Evolutionary conservation across 2,329 filamentous ascomycete species (phyloP).

Genomic region (Pestalotiopsis sp.): DNA sequence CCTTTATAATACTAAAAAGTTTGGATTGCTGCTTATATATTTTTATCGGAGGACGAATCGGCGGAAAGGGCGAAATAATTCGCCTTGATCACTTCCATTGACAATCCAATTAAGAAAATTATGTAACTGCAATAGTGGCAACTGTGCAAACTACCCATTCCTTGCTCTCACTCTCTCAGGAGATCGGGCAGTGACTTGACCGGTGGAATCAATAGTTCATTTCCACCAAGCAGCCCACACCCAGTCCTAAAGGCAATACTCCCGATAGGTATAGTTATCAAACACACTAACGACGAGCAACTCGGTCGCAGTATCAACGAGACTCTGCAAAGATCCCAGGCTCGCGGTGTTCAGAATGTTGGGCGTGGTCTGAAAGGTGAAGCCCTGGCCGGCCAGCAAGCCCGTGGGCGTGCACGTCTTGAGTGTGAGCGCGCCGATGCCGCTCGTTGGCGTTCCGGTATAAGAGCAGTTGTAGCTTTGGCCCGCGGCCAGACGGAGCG

Average conservation of each 20-base stretch:
- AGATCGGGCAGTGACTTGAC: not conserved
- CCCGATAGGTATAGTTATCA: not conserved
- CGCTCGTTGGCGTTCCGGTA: not conserved
- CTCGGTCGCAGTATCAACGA: not conserved
- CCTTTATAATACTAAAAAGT: too few relatives aligned
- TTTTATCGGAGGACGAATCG: too few relatives aligned
- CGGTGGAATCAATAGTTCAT: not conserved
- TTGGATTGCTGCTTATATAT: too few relatives aligned
- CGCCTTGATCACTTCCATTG: too few relatives aligned
- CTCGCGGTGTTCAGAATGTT: not conserved
- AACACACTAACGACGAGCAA: not conserved
- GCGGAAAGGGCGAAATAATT: too few relatives aligned
- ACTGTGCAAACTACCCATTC: not conserved
- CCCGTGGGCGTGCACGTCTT: not conserved
- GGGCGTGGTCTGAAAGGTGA: not conserved
- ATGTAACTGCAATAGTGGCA: too few relatives aligned
- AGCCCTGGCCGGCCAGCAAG: not conserved
- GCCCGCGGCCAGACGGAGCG: not conserved
- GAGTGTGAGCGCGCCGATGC: not conserved
- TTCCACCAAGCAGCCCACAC: not conserved
- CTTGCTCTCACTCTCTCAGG: not conserved
- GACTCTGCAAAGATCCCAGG: not conserved
- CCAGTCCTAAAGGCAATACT: not conserved
- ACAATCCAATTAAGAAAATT: too few relatives aligned
- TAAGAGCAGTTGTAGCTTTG: not conserved